Evolutionary conservation across 331 rosid genomes (phyloP).

Genomic region (Saraca asoca): DNA sequence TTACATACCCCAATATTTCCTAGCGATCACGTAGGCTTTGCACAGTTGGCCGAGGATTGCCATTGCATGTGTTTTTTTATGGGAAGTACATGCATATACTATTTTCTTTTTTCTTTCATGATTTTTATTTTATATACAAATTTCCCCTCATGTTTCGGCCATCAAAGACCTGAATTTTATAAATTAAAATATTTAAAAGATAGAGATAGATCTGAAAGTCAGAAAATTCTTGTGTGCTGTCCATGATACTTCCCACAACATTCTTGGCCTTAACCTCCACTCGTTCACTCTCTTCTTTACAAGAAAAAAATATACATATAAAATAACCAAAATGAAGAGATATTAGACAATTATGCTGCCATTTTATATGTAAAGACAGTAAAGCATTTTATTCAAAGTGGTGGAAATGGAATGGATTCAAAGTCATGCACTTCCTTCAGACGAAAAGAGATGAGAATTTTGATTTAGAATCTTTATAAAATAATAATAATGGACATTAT

Average conservation of each 20-base stretch:
- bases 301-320: conserved; percentile 11
- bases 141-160: background rate
- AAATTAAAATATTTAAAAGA: background rate
- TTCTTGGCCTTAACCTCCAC: background rate
- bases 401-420: conserved; percentile 43
- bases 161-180: conserved; percentile 1
- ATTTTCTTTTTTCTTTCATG: background rate
- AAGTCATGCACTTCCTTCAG: conserved; percentile 9
- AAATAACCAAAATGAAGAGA: background rate
- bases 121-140: background rate
- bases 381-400: conserved; percentile 36
- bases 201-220: background rate
- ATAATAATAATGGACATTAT: conserved; percentile 3
- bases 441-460: background rate
- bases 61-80: conserved; percentile 11
- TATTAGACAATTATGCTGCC: conserved; percentile 3
- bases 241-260: background rate
- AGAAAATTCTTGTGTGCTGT: conserved; percentile 6
- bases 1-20: background rate
- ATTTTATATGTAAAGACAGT: background rate
- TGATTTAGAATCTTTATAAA: background rate
- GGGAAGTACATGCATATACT: background rate
- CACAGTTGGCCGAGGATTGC: background rate
- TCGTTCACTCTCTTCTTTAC: background rate
- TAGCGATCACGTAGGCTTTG: background rate